A percentile compares a stretch with the other conserved stretches of the same genome.
These are phyloP conservation scores for Cryphonectria parasitica DNA, from an alignment of 2,329 filamentous ascomycete genomes.

Conservation along the genomic window DNA sequence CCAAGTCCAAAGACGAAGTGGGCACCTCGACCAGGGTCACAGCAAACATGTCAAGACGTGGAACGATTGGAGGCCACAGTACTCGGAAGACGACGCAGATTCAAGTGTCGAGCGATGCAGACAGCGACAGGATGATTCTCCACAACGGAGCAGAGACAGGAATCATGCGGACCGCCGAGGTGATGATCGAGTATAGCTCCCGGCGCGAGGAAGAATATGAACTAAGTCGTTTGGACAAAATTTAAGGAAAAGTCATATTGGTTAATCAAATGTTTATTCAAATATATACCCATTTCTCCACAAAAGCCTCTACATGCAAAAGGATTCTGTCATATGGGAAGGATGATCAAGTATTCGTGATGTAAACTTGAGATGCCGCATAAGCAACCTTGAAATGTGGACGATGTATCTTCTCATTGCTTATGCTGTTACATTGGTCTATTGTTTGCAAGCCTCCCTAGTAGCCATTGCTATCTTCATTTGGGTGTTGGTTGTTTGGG, in stretches of 20 bases:
- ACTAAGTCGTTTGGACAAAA: not conserved
- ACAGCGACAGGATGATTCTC: not conserved
- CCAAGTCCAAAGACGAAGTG: not conserved
- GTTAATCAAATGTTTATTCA: not conserved
- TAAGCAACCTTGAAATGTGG: not conserved
- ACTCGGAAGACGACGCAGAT: not conserved
- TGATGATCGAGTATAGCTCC: not conserved
- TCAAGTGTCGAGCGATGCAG: not conserved
- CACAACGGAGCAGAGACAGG: not conserved
- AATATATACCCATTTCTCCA: not conserved
- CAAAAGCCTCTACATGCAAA: not conserved
- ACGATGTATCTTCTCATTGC: too few species aligned
- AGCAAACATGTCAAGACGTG: not conserved
- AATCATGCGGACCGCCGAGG: not conserved
- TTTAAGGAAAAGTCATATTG: not conserved
- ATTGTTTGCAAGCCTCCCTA: too few species aligned
- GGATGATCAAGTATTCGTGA: not conserved
- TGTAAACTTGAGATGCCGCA: not conserved
- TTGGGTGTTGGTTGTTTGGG: too few species aligned
- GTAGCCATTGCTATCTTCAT: too few species aligned
- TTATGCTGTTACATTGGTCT: too few species aligned
- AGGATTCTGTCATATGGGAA: not conserved
- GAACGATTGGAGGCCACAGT: not conserved
- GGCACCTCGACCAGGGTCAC: slow-evolving; percentile 2
- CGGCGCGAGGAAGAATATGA: not conserved